Evolutionary conservation across 345 rosid genomes (phyloP).

Genomic region (Syzygium jambos): DNA sequence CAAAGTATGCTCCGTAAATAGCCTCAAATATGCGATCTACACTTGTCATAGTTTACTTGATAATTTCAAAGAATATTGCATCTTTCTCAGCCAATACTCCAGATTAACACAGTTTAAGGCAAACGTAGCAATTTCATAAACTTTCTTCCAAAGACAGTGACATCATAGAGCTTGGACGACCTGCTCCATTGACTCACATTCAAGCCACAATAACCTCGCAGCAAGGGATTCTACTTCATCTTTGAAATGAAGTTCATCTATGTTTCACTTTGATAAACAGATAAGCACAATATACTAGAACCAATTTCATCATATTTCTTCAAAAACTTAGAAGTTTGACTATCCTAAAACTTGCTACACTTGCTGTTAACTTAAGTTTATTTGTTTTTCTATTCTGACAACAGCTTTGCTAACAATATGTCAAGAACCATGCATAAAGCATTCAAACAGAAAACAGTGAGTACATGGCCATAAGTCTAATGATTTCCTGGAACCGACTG

Average conservation of each 20-base stretch:
- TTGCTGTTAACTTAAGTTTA: not conserved
- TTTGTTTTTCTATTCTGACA: not conserved
- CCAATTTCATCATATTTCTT: not conserved
- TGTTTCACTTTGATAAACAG: not conserved
- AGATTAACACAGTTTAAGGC: not conserved
- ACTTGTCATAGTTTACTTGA: not conserved
- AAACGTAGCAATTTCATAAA: not conserved
- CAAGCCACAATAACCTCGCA: not conserved
- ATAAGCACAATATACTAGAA: not conserved
- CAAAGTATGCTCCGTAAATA: constrained; percentile 1
- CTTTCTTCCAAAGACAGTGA: not conserved
- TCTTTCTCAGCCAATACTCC: not conserved
- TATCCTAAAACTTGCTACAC: not conserved
- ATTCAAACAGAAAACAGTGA: not conserved
- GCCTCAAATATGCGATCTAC: not conserved
- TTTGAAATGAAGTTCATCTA: not conserved
- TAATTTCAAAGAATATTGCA: not conserved
- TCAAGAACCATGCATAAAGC: not conserved
- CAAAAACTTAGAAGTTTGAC: not conserved
- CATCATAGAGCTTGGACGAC: not conserved
- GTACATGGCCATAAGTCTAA: not conserved
- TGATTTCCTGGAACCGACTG: not conserved
- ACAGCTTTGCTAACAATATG: not conserved
- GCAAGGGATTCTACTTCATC: not conserved
- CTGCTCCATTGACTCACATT: not conserved